These are phyloP conservation scores for Beta macrorhiza DNA, from an alignment of 179 eudicot genomes.

Conservation along the genomic window DNA sequence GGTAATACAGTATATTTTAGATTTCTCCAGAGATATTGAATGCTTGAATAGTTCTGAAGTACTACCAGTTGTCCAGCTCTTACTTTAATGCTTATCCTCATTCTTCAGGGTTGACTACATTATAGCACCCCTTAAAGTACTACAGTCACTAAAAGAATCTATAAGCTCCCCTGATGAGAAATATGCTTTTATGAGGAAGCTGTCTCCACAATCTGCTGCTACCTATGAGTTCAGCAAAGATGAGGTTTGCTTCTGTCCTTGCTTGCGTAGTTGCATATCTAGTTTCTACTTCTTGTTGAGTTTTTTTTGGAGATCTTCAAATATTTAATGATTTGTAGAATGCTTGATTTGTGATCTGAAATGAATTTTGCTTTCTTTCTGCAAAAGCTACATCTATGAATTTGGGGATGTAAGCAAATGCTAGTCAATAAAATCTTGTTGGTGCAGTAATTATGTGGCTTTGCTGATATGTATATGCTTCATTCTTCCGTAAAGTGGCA, in stretches of 20 bases:
- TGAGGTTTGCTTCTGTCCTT: constrained; percentile 57
- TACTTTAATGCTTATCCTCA: constrained; percentile 9
- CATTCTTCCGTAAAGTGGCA: neutral
- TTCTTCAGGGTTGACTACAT: constrained; percentile 83
- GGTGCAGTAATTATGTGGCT: neutral
- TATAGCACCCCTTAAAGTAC: constrained; percentile 83
- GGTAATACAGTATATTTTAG: constrained; percentile 40
- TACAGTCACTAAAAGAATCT: constrained; percentile 85
- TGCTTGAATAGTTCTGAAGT: neutral
- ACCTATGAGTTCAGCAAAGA: constrained; percentile 66
- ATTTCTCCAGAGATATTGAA: neutral
- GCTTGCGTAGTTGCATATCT: constrained; percentile 10
- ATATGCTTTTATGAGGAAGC: constrained; percentile 62
- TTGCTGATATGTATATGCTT: neutral
- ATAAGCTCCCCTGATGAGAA: constrained; percentile 75
- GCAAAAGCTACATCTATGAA: neutral
- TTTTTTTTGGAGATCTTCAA: neutral
- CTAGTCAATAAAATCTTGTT: neutral
- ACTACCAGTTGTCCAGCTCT: constrained; percentile 1
- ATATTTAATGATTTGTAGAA: neutral
- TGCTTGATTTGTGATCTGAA: neutral
- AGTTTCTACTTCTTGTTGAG: constrained; percentile 12
- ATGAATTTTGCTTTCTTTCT: neutral
- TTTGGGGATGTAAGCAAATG: neutral
- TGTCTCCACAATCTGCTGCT: constrained; percentile 83